Evolutionary conservation across 2,329 filamentous ascomycete species (phyloP).

Genomic region (Sporothrix brasiliensis): DNA sequence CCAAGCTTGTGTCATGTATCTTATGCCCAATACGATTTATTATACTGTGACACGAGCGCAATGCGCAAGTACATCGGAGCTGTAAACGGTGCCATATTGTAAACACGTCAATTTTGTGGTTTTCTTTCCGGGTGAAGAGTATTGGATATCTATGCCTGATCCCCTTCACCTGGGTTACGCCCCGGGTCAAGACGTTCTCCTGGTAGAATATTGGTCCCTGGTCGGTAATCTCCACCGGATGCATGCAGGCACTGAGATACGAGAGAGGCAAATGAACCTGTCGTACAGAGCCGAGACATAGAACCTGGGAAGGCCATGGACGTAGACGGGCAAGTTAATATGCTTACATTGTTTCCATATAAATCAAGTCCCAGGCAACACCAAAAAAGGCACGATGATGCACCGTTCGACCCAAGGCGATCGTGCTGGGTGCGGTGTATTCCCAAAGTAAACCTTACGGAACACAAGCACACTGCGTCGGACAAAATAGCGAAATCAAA

Average conservation of each 20-base stretch:
- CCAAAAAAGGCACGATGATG: conserved; percentile 13
- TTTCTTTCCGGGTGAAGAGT: background rate
- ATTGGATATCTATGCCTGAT: no score
- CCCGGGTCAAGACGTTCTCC: no score
- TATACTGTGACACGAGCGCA: conserved; percentile 2
- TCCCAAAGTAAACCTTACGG: background rate
- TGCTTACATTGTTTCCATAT: background rate
- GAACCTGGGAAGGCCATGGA: background rate
- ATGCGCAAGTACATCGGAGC: background rate
- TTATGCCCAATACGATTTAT: no score
- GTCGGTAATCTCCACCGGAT: conserved; percentile 20
- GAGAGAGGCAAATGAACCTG: conserved; percentile 4
- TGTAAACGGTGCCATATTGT: background rate
- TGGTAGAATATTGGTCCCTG: background rate
- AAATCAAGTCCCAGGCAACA: background rate
- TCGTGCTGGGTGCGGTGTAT: background rate
- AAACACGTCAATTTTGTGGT: background rate
- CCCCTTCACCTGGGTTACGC: no score
- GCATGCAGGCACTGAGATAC: conserved; percentile 22
- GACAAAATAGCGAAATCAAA: conserved; percentile 2
- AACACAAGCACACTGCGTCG: background rate
- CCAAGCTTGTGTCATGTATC: background rate
- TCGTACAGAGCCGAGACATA: background rate
- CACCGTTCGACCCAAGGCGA: background rate
- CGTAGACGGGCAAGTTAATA: background rate